Conservation (phyloP, 768 basidiomycete genomes). For the Rhodotorula toruloides region DNA sequence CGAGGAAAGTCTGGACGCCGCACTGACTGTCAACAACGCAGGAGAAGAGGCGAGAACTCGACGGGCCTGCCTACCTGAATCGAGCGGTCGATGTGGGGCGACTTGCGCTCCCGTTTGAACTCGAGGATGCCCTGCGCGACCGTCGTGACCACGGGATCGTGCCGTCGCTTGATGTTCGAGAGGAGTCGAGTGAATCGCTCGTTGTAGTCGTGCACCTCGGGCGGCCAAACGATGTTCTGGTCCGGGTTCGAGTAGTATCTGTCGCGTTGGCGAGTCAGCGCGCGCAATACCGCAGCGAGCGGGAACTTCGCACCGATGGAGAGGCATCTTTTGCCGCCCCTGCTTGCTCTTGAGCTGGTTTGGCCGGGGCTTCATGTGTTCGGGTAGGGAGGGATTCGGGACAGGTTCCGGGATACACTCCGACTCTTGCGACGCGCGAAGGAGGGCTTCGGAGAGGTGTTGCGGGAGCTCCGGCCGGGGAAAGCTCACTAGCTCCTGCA, state of each 20-base stretch:
- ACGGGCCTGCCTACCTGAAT: slow-evolving; percentile 56
- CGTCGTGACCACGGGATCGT: slow-evolving; percentile 96
- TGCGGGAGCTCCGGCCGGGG: slow-evolving; percentile 67
- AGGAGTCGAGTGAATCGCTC: slow-evolving; percentile 78
- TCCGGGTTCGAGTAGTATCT: slow-evolving; percentile 81
- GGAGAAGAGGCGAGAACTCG: neutral
- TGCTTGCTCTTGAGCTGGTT: slow-evolving; percentile 48
- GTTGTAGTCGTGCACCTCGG: slow-evolving; percentile 90
- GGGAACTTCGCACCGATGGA: slow-evolving; percentile 62
- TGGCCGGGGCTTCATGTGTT: slow-evolving; percentile 41
- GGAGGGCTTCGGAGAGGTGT: slow-evolving; percentile 60
- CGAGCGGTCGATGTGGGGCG: slow-evolving; percentile 64
- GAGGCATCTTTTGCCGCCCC: slow-evolving; percentile 69
- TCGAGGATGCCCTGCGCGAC: slow-evolving; percentile 91
- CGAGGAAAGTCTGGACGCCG: slow-evolving; percentile 63
- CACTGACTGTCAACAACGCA: no score
- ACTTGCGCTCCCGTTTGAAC: slow-evolving; percentile 69
- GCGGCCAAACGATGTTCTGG: slow-evolving; percentile 69
- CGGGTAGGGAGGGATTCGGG: slow-evolving; percentile 70
- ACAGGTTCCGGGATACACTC: slow-evolving; percentile 62
- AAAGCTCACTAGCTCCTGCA: slow-evolving; percentile 84
- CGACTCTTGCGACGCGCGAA: slow-evolving; percentile 54
- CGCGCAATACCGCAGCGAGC: neutral
- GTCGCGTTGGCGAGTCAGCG: slow-evolving; percentile 7
- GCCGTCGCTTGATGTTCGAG: slow-evolving; percentile 82